Percentiles rank a stretch among this genome's conserved stretches.
Conservation (phyloP, 805 yeast species). For the Ogataea paraovalis region DNA sequence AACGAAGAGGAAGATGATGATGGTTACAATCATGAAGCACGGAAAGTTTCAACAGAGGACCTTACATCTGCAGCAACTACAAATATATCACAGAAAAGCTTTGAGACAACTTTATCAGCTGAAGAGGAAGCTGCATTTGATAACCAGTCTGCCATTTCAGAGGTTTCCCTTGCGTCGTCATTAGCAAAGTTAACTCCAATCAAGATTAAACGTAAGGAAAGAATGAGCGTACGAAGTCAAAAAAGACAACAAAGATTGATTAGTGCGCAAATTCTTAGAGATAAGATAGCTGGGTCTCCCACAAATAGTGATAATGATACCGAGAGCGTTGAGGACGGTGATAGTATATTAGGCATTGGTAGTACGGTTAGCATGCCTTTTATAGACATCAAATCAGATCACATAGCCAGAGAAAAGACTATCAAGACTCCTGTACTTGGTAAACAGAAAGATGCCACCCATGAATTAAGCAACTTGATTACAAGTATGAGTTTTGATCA, state of each 20-base stretch:
- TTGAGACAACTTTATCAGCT: background rate
- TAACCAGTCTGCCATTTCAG: background rate
- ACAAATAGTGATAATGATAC: slow-evolving; percentile 11
- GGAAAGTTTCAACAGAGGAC: background rate
- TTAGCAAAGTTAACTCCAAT: slow-evolving; percentile 8
- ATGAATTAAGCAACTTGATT: background rate
- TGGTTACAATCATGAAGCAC: no score
- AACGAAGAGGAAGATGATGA: no score
- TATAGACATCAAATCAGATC: slow-evolving; percentile 12
- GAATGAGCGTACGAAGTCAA: slow-evolving; percentile 15
- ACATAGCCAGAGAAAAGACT: slow-evolving; percentile 5
- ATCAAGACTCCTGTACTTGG: background rate
- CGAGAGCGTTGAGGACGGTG: slow-evolving; percentile 6
- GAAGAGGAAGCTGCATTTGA: background rate
- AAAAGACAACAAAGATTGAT: slow-evolving; percentile 16
- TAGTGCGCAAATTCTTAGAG: slow-evolving; percentile 11
- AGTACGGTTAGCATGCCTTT: slow-evolving; percentile 15
- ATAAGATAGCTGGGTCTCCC: slow-evolving; percentile 20
- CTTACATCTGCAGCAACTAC: background rate
- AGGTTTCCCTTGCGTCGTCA: background rate
- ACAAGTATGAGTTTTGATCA: background rate
- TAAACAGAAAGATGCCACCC: background rate
- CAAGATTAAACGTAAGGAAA: slow-evolving; percentile 9
- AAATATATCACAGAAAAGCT: background rate
- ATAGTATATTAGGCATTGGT: slow-evolving; percentile 14